These are phyloP conservation scores for Nasturtium officinale DNA, from an alignment of 345 rosid species.

Conservation along the genomic window DNA sequence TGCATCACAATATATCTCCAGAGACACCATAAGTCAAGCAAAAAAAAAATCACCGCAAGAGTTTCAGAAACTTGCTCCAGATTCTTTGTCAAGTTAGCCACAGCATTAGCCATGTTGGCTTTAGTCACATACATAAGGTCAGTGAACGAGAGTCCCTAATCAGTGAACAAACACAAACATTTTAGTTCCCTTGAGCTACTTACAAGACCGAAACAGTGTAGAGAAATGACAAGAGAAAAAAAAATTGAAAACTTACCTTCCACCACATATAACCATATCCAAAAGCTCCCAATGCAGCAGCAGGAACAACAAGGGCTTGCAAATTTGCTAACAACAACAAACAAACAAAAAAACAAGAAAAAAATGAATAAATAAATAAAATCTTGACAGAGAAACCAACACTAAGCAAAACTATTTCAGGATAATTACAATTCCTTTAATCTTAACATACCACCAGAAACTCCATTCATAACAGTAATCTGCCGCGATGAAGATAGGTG, in stretches of 20 bases:
- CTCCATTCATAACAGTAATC: slow-evolving; percentile 76
- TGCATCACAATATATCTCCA: not conserved
- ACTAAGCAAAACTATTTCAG: not conserved
- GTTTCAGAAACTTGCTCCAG: slow-evolving; percentile 76
- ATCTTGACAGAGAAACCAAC: not conserved
- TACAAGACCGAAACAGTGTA: not conserved
- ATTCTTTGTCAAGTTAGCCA: slow-evolving; percentile 79
- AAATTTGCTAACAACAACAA: slow-evolving; percentile 27
- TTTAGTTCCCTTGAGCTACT: not conserved
- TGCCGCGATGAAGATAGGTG: slow-evolving; percentile 68
- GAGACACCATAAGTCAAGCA: not conserved
- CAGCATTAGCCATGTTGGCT: slow-evolving; percentile 74
- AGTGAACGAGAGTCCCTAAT: slow-evolving; percentile 75
- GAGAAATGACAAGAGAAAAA: not conserved
- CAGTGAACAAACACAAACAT: slow-evolving; percentile 15
- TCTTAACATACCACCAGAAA: slow-evolving; percentile 52
- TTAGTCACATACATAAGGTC: slow-evolving; percentile 95
- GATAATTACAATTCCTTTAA: not conserved
- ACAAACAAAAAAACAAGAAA: not conserved
- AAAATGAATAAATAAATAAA: not conserved
- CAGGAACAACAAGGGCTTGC: slow-evolving; percentile 66
- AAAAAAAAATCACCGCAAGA: slow-evolving; percentile 63
- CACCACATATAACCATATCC: slow-evolving; percentile 99
- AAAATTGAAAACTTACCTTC: slow-evolving; percentile 55
- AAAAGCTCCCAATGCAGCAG: slow-evolving; percentile 80